Evolutionary conservation across 2,329 filamentous ascomycete genomes (phyloP), one percentile per base, ranked within the genome.

Genomic region (Aspergillus awamori): DNA sequence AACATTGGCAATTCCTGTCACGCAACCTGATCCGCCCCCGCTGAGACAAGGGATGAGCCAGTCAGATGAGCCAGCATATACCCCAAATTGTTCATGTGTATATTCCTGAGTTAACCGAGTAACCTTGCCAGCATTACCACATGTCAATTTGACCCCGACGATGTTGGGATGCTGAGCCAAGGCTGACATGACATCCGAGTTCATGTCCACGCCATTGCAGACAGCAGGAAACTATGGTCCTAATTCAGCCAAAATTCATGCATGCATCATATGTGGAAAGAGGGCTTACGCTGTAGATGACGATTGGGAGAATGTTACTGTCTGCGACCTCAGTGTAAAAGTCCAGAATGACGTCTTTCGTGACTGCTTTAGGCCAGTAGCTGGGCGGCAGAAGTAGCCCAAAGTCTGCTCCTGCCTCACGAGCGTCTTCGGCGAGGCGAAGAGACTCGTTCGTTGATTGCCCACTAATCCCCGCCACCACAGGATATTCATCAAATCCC

Each of bases 101-200:
- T 77, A 80, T 26, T 76, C 70, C 43, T 74, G 68, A n/a, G 65
- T 77, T 58, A 70, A 71, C 64, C 89, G 81, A 3, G 87, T 85
- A 51, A 92, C 83, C 76, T 91, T 92, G 61, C 87, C 89, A 33
- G 90, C 89, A 66, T 86, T 87, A n/a, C 88, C 89, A 69, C 89
- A 91, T 2, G 89, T 91, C 57, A 91, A 78, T 78, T 91, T 91
- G 55, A 87, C 86, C 28, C 87, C 89, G 53, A 89, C 85, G 65
- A 91, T 89, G 66, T 89, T 90, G 47, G 81, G 77, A 70, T 89
- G 85, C 61, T 81, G 75, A 10, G 84, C 82, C 4, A 90, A 78
- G 0, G 79, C 76, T 2, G 83, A 78, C 64, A 91, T 86, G 68
- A 85, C 83, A 64, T 90, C 87, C 0, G 86, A 89, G 41, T 33